phyloP scores from a whole-genome alignment of 305 asterid genomes.

The Fraxinus ornus region DNA sequence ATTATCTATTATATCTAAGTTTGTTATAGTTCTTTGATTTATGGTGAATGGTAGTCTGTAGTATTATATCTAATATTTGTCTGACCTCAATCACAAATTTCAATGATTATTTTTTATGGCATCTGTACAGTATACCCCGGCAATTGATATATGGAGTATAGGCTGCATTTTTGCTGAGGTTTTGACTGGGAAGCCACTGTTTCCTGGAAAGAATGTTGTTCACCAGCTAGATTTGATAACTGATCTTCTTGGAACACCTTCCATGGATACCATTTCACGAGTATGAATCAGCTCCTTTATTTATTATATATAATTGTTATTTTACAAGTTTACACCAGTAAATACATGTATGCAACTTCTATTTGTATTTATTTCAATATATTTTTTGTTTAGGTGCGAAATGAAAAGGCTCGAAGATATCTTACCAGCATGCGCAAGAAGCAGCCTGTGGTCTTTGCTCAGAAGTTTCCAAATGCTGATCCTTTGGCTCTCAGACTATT shows the following conservation, averaged over 20 bases:
- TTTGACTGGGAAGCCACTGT: slow-evolving; percentile 81
- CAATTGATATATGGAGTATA: slow-evolving; percentile 95
- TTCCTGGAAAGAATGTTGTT: slow-evolving; percentile 94
- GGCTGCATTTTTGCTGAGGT: slow-evolving; percentile 98
- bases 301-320: neutral
- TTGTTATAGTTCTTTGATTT: neutral
- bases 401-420: slow-evolving; percentile 93
- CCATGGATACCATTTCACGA: slow-evolving; percentile 79
- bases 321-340: neutral
- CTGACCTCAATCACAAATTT: neutral
- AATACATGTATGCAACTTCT: slow-evolving; percentile 10
- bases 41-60: neutral
- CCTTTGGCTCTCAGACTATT: slow-evolving; percentile 71
- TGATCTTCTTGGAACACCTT: slow-evolving; percentile 91
- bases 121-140: slow-evolving; percentile 79
- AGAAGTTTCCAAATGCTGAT: slow-evolving; percentile 86
- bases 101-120: slow-evolving; percentile 20
- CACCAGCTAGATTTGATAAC: slow-evolving; percentile 93
- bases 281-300: slow-evolving; percentile 37
- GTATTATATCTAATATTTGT: neutral
- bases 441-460: slow-evolving; percentile 67
- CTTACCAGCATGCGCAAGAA: slow-evolving; percentile 88
- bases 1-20: neutral
- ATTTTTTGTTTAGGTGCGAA: slow-evolving; percentile 62
- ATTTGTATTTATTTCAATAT: slow-evolving; percentile 14